Evolutionary conservation across 2,329 filamentous ascomycete genomes (phyloP).

Genomic region (Malbranchea zuffiana): DNA sequence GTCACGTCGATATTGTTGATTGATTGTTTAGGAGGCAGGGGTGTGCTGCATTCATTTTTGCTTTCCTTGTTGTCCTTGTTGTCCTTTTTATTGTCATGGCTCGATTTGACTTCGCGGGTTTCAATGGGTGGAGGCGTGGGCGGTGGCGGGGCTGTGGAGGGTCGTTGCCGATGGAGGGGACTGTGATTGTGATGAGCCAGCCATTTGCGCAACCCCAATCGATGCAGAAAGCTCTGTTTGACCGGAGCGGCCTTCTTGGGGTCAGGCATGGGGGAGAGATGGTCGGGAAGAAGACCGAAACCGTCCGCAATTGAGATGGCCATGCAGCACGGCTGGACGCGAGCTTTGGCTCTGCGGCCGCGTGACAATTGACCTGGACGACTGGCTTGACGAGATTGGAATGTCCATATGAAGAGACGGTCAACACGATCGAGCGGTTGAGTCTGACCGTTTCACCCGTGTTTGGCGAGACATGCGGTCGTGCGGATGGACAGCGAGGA

Average conservation of each 20-base stretch:
- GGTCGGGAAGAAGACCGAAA: conserved; percentile 28
- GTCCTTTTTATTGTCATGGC: conserved; percentile 2
- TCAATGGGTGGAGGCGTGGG: conserved; percentile 5
- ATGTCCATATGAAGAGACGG: conserved; percentile 26
- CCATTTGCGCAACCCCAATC: conserved; percentile 33
- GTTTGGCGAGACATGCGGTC: background rate
- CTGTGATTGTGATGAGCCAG: conserved; percentile 20
- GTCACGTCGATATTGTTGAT: conserved; percentile 2
- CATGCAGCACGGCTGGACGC: conserved; percentile 27
- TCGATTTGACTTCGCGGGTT: background rate
- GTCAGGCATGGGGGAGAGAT: conserved; percentile 26
- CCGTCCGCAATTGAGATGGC: conserved; percentile 33
- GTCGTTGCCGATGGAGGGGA: conserved; percentile 2
- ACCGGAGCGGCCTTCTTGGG: conserved; percentile 24
- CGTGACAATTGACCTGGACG: conserved; percentile 26
- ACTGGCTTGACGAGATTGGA: conserved; percentile 23
- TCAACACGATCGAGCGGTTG: no score
- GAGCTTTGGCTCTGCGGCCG: conserved; percentile 21
- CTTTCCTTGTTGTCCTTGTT: conserved; percentile 10
- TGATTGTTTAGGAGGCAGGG: conserved; percentile 4
- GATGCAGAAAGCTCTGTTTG: conserved; percentile 39
- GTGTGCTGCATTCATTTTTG: conserved; percentile 7
- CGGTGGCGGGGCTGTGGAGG: conserved; percentile 19
- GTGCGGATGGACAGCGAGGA: background rate
- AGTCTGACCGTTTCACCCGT: no score